Base-by-base conservation (phyloP, 1,139 yeast species). In the Ogataea hybrid region DNA sequence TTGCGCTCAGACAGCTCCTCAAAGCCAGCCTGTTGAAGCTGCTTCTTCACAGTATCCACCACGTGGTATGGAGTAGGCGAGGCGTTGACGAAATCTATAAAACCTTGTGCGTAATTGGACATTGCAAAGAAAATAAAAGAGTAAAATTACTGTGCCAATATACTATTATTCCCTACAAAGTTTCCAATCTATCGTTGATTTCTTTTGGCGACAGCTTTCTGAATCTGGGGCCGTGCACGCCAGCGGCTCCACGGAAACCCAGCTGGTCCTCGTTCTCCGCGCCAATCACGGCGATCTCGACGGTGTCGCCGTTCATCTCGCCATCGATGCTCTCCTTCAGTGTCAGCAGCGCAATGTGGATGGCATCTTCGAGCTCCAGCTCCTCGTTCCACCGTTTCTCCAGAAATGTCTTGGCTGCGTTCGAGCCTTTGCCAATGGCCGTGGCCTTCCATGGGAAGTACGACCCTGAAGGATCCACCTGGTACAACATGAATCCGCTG, bases 381-480 rank as follows among this genome's bases (percentile, higher is more conserved):
- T 92, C 95, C 53, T 89, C 95, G 61, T 89, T 90, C 97, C 97
- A 94, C 69, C 98, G 83, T 70, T 94, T 94, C 64, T 94, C 98
- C 61, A 94, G 71, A 59, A 94, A 94, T 1, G 98, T 92, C 71
- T 94, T 92, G 28, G 98, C 98, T 7, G 95, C 85, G 32, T 81
- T 81, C 5, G 96, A 81, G 22, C 96, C 95, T 63, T 89, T 90
- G 50, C 99, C 99, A 57, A 94, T 92, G 22, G 98, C 97, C 4
- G 98, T 92, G 22, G 98, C 98, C 67, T 92, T 92, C 99, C 99
- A 94, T n/a, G 98, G 97, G 76, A 88, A 94, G 65, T 85, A 94
- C 42, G 96, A 83, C 11, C 99, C 99, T 5, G 96, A 85, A 5
- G 99, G 99, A 68, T 94, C 98, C 37, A 94, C 96, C 67, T 94